Percentiles rank a stretch among this genome's conserved stretches.
Conservation (phyloP, 164 flowering plant species). For the Kingdonia uniflora region DNA sequence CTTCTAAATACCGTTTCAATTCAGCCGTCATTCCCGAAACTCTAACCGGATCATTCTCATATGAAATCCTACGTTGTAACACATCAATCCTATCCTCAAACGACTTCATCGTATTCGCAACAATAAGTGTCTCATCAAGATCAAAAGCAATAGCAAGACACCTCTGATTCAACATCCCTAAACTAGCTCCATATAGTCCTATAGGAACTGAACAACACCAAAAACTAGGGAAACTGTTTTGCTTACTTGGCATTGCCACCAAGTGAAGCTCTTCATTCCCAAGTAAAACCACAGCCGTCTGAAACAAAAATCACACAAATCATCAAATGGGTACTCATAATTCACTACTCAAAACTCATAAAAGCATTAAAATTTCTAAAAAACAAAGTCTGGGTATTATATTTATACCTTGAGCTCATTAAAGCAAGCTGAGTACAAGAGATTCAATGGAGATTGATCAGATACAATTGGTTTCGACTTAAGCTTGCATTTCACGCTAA, state of each 20-base stretch:
- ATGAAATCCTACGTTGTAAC: constrained; percentile 48
- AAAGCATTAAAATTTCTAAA: no score
- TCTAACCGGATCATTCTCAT: constrained; percentile 57
- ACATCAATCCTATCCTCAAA: constrained; percentile 87
- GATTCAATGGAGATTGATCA: constrained; percentile 50
- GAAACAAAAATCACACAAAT: no score
- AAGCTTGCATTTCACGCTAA: constrained; percentile 71
- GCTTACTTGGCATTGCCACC: constrained; percentile 92
- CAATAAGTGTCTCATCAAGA: constrained; percentile 96
- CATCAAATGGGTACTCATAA: no score
- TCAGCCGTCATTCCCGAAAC: constrained; percentile 69
- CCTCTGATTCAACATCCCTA: constrained; percentile 67
- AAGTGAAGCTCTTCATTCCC: constrained; percentile 80
- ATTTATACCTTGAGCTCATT: constrained; percentile 71
- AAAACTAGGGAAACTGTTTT: constrained; percentile 69
- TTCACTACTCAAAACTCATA: no score
- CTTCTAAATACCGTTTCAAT: constrained; percentile 71
- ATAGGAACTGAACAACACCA: constrained; percentile 70
- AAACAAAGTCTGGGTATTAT: no score
- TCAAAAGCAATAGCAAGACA: constrained; percentile 90
- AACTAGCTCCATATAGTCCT: constrained; percentile 55
- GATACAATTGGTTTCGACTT: constrained; percentile 45
- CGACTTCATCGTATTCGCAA: constrained; percentile 94
- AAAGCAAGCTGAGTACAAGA: no score
- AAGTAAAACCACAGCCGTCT: no score